These are phyloP conservation scores for Pseudopyricularia cyperi DNA, from an alignment of 2,329 filamentous ascomycete species.

Conservation along the genomic window DNA sequence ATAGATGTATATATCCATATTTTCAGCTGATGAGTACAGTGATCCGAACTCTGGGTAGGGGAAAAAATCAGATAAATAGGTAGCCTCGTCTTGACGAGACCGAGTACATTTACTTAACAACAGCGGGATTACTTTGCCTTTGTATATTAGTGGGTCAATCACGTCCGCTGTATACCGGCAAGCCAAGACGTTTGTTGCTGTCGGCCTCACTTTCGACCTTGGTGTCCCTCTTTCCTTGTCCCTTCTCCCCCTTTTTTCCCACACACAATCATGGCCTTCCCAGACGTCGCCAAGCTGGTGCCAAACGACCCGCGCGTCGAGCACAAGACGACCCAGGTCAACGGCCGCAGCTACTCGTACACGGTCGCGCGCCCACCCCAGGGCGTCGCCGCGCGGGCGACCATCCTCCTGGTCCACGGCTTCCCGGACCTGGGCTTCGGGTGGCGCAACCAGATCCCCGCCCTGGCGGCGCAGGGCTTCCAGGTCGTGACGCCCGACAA, in stretches of 20 bases:
- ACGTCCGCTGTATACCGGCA: no score
- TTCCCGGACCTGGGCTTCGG: slow-evolving; percentile 74
- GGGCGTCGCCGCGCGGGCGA: slow-evolving; percentile 15
- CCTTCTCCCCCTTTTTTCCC: neutral
- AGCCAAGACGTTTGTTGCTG: no score
- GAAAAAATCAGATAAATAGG: no score
- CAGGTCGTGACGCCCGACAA: slow-evolving; percentile 76
- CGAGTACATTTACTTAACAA: no score
- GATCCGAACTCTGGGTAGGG: no score
- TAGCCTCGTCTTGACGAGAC: no score
- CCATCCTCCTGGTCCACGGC: slow-evolving; percentile 47
- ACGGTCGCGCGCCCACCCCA: slow-evolving; percentile 36
- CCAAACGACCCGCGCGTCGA: slow-evolving; percentile 54
- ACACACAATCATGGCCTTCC: slow-evolving; percentile 25
- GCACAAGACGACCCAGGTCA: slow-evolving; percentile 48
- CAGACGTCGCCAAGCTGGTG: slow-evolving; percentile 42
- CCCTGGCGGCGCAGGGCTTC: slow-evolving; percentile 57
- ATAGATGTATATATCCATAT: no score
- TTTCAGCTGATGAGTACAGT: no score
- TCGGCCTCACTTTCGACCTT: no score
- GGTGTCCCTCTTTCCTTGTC: no score
- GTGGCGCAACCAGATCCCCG: slow-evolving; percentile 82
- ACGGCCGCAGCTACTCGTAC: slow-evolving; percentile 59
- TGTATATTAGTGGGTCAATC: no score
- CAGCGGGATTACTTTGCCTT: no score